Conservation (phyloP, 352 stramenopile genomes). For the Pythium dissotocum region DNA sequence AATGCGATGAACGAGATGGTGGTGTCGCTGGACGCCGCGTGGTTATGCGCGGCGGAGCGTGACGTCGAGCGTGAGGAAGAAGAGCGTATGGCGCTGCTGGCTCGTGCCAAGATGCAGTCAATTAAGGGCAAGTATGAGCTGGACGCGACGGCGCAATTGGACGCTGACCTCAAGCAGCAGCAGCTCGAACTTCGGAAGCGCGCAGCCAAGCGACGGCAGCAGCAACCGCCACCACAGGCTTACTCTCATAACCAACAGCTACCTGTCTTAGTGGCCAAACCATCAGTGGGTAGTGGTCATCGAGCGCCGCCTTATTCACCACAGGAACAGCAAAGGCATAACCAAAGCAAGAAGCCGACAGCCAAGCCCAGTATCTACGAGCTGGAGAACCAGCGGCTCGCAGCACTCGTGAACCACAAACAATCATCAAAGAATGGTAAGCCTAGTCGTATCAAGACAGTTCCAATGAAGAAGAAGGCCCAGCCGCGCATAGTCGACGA, state of each 20-base stretch:
- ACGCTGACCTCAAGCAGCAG: constrained; percentile 53
- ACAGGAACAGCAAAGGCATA: constrained; percentile 35
- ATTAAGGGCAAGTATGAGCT: constrained; percentile 57
- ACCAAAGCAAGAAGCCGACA: not conserved
- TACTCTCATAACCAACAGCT: not conserved
- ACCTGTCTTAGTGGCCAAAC: constrained; percentile 4
- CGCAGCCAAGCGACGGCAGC: constrained; percentile 2
- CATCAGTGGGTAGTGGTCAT: not conserved
- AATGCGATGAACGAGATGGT: constrained; percentile 31
- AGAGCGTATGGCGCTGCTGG: constrained; percentile 28
- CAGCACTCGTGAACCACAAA: constrained; percentile 18
- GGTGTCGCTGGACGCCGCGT: constrained; percentile 51
- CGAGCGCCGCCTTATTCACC: constrained; percentile 15
- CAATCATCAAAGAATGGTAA: constrained; percentile 30
- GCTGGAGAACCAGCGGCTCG: constrained; percentile 63
- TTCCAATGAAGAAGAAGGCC: constrained; percentile 30
- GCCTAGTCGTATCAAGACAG: constrained; percentile 33
- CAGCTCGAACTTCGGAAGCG: constrained; percentile 33
- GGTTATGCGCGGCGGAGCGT: constrained; percentile 57
- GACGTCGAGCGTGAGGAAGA: constrained; percentile 57
- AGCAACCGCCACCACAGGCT: not conserved
- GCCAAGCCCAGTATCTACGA: constrained; percentile 46
- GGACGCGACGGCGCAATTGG: constrained; percentile 41
- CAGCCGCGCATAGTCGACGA: constrained; percentile 69
- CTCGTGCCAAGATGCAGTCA: constrained; percentile 21